Evolutionary conservation across 202 grass and related monocot species (phyloP), one percentile per base, ranked within the genome.

Genomic region (Elaeis oleifera): DNA sequence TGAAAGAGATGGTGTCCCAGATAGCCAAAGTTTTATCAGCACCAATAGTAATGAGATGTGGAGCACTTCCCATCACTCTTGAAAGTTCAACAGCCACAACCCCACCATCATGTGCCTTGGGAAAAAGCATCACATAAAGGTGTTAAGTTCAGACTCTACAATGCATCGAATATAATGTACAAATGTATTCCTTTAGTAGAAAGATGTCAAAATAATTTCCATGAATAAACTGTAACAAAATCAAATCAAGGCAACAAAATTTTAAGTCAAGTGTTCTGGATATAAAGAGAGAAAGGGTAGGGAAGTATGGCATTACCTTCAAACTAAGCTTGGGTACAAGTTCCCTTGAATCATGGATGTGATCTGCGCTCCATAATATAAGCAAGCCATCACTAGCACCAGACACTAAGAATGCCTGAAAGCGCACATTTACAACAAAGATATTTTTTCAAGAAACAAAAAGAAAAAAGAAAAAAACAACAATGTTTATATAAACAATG

Each of bases 1-100:
- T 99, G 67, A 99, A 99, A 67, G 94, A 94, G 56, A 99, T 84
- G 17, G 88, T 99, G 66, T 99, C 94, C 94, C 88, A 99, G 75
- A 99, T 99, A 60, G 85, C 88, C 66, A 99, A 79, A 77, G 94
- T 99, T 89, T 94, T 99, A 69, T 99, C 94, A 75, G 94, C 85
- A 50, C 94, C 94, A 51, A 99, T 84, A 44, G 94, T 99, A 77
- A 99, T 99, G 72, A 99, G 94, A 74, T 89, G 88, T 57, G 88
- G 94, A 69, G 94, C 88, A 82, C 82, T 86, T 76, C 78, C 94
- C 85, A 89, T 89, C 77, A 94, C 88, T 74, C 88, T 92, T 78
- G 94, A 92, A 74, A 99, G 88, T 78, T 99, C 94, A 74, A 99
- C 85, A 49, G 94, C 74, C 55, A 92, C 84, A 51, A 99, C 94